Conservation (phyloP, 768 basidiomycete genomes). For the Kockovaella imperatae region DNA sequence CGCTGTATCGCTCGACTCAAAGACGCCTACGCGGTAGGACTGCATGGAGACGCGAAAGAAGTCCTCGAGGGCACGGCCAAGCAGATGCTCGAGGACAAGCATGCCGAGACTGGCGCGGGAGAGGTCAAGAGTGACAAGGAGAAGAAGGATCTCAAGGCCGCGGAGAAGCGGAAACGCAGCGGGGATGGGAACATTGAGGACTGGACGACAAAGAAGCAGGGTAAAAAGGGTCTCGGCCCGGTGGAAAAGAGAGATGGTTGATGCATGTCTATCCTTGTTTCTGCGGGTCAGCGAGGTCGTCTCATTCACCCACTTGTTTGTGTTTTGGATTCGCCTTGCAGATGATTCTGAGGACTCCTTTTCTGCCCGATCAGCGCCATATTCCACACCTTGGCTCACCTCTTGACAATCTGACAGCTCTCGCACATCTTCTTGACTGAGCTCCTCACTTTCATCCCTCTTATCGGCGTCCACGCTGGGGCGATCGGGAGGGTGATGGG, state of each 20-base stretch:
- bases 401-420: conserved; percentile 76
- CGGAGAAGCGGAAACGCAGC: conserved; percentile 12
- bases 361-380: conserved; percentile 46
- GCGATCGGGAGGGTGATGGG: background rate
- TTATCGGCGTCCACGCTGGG: conserved; percentile 15
- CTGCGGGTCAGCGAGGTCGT: conserved; percentile 3
- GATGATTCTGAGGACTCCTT: conserved; percentile 84
- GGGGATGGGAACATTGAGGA: conserved; percentile 16
- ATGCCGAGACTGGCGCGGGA: conserved; percentile 22
- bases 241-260: too few relatives aligned
- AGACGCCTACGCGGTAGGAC: conserved; percentile 38
- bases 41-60: conserved; percentile 38
- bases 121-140: conserved; percentile 13
- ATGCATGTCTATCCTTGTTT: conserved; percentile 19
- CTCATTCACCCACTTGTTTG: conserved; percentile 61
- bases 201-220: background rate
- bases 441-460: conserved; percentile 91
- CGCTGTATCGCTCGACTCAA: conserved; percentile 40
- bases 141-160: conserved; percentile 12
- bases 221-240: too few relatives aligned
- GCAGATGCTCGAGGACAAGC: conserved; percentile 21
- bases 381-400: conserved; percentile 23
- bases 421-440: conserved; percentile 93
- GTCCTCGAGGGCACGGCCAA: conserved; percentile 43
- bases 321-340: conserved; percentile 94